Evolutionary conservation across 2,329 filamentous ascomycete genomes (phyloP).

Genomic region (Talaromyces amestolkiae): DNA sequence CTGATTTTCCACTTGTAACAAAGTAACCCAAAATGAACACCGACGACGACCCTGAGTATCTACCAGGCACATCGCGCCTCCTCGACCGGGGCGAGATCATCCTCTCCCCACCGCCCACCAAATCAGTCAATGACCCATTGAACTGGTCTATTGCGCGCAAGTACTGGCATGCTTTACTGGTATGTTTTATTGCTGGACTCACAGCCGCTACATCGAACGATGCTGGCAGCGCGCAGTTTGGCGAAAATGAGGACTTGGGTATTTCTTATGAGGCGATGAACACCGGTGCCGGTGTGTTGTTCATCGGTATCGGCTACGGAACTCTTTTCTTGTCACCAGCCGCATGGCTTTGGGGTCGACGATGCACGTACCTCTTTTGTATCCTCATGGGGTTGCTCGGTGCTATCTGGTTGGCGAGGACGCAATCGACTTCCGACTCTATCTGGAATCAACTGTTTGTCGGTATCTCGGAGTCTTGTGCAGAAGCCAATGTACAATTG

Average conservation of each 20-base stretch:
- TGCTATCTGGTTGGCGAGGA: conserved; percentile 54
- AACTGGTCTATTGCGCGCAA: conserved; percentile 52
- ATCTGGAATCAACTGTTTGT: conserved; percentile 59
- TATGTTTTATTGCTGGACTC: conserved; percentile 54
- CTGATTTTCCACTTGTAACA: not conserved
- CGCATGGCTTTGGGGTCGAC: conserved; percentile 55
- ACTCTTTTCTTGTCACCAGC: conserved; percentile 54
- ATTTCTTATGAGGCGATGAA: conserved; percentile 56
- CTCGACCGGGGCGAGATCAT: conserved; percentile 46
- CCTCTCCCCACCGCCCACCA: conserved; percentile 54
- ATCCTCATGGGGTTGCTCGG: conserved; percentile 51
- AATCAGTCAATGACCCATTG: conserved; percentile 53
- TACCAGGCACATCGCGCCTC: conserved; percentile 29
- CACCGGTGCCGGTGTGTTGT: conserved; percentile 57
- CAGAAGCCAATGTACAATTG: conserved; percentile 57
- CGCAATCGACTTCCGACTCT: conserved; percentile 45
- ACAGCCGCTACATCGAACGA: conserved; percentile 59
- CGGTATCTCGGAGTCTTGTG: conserved; percentile 56
- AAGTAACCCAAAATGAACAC: conserved; percentile 2
- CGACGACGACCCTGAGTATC: conserved; percentile 18
- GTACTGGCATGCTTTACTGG: conserved; percentile 52
- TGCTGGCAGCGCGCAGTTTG: conserved; percentile 52
- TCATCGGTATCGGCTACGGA: conserved; percentile 57
- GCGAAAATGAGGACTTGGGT: conserved; percentile 51
- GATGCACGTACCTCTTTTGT: conserved; percentile 55